Base-by-base conservation (phyloP, 306 rosid species). In the Vigna radiata region DNA sequence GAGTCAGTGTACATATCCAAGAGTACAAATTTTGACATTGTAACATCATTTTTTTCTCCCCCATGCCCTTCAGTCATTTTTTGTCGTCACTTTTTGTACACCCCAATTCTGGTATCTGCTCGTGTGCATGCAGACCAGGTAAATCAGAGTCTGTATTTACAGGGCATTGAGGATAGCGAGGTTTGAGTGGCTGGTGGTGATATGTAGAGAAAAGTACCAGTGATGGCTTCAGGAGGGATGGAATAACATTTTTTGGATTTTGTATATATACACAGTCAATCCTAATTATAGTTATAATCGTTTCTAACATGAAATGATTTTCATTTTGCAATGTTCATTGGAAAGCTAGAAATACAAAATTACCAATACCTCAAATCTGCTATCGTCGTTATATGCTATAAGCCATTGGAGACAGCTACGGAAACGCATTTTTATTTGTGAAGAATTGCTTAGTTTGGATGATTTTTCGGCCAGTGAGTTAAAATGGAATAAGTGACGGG, bases 1-100 rank as follows among this genome's bases (percentile, higher is more conserved):
- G 88, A 79, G 75, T 62, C 64, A 15, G 77, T 86, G 89, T 86
- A 86, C 83, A 86, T 86, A 83, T 74, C 78, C 81, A 76, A 47
- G 78, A 72, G 58, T 44, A 48, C 83, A 80, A 86, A 86, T 86
- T 86, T 86, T 86, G 89, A 73, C 83, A 53, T 73, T 68, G 77
- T 77, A 83, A 77, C 77, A 46, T 80, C 65, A 82, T 29, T 79
- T 85, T 29, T 82, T 79, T 59, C 6, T 2, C 74, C 76, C 16
- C 67, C 84, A 49, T 67, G 43, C 79, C 84, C 80, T 74, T 79
- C 77, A 8, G 52, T 71, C 33, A 53, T 48, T 73, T 79, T 85
- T 83, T 11, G 84, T 65, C 77, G 68, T 79, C 73, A 29, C 82
- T 59, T 79, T 65, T 71, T 31, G 44, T 19, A 68, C 29, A 27